These are phyloP conservation scores for Hypoxylon sp. DNA, from an alignment of 2,329 filamentous ascomycete genomes.

Conservation along the genomic window DNA sequence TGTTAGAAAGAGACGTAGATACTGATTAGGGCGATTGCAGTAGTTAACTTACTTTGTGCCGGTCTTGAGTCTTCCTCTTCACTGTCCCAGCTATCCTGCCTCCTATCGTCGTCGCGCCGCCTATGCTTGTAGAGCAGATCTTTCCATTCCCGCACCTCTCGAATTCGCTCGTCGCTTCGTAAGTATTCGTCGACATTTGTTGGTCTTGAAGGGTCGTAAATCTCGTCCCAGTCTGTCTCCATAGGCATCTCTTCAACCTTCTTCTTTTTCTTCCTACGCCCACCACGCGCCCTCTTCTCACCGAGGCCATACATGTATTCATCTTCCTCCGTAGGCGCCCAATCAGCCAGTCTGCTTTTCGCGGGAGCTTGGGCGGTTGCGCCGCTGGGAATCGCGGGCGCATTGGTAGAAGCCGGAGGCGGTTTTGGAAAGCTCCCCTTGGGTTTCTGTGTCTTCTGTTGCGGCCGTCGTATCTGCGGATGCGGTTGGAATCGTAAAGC, in stretches of 20 bases:
- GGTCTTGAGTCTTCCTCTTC: conserved; percentile 45
- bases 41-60: conserved; percentile 48
- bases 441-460: conserved; percentile 65
- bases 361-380: conserved; percentile 49
- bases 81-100: conserved; percentile 46
- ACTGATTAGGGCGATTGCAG: too few species aligned
- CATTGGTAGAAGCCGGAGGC: conserved; percentile 46
- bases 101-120: conserved; percentile 58
- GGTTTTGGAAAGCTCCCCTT: conserved; percentile 68
- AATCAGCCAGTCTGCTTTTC: conserved; percentile 81
- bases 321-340: conserved; percentile 79
- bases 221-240: conserved; percentile 86
- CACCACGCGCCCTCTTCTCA: conserved; percentile 77
- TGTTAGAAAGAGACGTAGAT: conserved; percentile 26
- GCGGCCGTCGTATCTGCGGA: conserved; percentile 73
- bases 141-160: conserved; percentile 87
- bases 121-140: conserved; percentile 78
- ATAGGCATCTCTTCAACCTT: conserved; percentile 67
- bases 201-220: conserved; percentile 85
- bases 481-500: conserved; percentile 83
- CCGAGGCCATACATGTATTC: conserved; percentile 74
- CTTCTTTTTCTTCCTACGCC: conserved; percentile 81
- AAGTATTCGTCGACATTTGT: conserved; percentile 88
- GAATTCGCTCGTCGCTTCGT: conserved; percentile 82
- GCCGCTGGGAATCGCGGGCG: conserved; percentile 39